Evolutionary conservation across 345 rosid species (phyloP), one percentile per base, ranked within the genome.

Genomic region (Populus tremula): DNA sequence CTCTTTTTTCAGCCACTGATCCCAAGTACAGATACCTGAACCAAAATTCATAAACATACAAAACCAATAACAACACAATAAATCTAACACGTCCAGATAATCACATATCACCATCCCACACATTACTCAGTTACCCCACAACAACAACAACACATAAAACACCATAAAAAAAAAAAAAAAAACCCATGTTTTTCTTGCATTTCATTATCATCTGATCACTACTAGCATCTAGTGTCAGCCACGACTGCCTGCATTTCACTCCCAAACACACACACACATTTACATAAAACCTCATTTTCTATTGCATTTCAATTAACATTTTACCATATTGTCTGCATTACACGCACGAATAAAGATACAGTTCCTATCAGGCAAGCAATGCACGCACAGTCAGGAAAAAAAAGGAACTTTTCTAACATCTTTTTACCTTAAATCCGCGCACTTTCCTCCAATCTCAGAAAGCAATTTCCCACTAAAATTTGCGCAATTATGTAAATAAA

Each of bases 1-100:
- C 95, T 79, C 94, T 82, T 82, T 90, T 91, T 77, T 93, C 98
- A 18, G 94, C 95, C 54, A 92, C 93, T 5, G 99, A 92, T 75
- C 94, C 97, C 89, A 95, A 83, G 88, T 83, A 88, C 63, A 95
- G 87, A 41, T 86, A 86, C 89, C 92, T 94, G 84, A 79, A 80
- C 23, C 77, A 70, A 78, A 65, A 64, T 16, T 9, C 23, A 20
- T 20, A 76, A 18, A 16, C 73, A 85, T 59, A 35, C 38, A 66
- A 78, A 84, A 67, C 70, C 54, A 72, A 69, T 29, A 54, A 49
- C 14, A 41, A 14, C 59, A 21, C 59, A 47, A 63, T n/a, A 2
- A 33, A 69, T 20, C 49, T 13, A 61, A 33, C 59, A 39, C 56
- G 11, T 65, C 53, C 47, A 20, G 49, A 33, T 23, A 61, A 35